Base-by-base conservation (phyloP, 148 eudicot species). In the Rhododendron williamsianum region DNA sequence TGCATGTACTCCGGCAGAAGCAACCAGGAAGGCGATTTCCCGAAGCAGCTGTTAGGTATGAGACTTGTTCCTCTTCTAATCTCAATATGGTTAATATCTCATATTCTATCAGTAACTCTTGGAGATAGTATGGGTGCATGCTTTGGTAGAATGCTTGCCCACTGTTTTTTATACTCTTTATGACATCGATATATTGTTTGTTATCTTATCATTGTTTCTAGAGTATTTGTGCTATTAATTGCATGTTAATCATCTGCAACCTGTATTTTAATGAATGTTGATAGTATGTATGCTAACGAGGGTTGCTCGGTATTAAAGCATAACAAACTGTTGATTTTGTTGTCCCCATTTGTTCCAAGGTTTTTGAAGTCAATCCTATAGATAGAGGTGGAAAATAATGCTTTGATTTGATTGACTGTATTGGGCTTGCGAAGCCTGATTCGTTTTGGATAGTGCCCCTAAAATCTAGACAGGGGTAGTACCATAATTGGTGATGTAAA, bases 41-140 rank as follows among this genome's bases (percentile, higher is more conserved):
- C 41, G 98, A 96, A 89, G 97, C 93, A 90, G 98, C 98, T 72
- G 98, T 91, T 19, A 96, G 92, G 98, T 96, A 96, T 90, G 98
- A 82, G 60, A 78, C 80, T 82, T 60, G 46, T 65, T 46, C 85
- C 81, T 81, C 38, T 25, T 81, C 23, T 45, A 35, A 27, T 69
- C 74, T 54, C 3, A 73, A 52, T 21, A 35, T 85, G 46, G 6
- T 60, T 33, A 76, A 25, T n/a, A 72, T 63, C 56, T 82, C 1
- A 49, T 65, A 6, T 36, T 0, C 21, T 76, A 71, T 9, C 54
- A 80, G 7, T 4, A 30, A 48, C 48, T 45, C 60, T 65, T 33
- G 21, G 12, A 43, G 23, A 46, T 58, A 58, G 33, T 81, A 77
- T 78, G 9, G 73, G 72, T 54, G 72, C 71, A 54, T 76, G 80